A percentile compares a stretch with the other conserved stretches of the same genome.
Evolutionary conservation across 371 early-diverging fungal genomes (phyloP).

Genomic region (Mucor sp.): DNA sequence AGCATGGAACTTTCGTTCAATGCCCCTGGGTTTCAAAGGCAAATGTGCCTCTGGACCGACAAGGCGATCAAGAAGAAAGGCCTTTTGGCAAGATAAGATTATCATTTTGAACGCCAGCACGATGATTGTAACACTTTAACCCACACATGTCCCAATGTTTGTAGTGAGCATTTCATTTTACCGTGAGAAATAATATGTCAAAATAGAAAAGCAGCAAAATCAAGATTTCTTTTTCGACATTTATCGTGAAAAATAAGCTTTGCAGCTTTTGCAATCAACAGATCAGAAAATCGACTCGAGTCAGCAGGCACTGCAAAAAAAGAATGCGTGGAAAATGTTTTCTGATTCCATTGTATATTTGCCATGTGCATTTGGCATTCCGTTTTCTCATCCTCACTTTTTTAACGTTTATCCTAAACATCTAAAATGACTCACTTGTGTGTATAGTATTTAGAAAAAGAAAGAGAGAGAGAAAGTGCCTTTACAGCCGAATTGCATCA

Average conservation of each 20-base stretch:
- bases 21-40: not conserved
- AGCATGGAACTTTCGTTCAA: not conserved
- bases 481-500: not conserved
- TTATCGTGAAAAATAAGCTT: not conserved
- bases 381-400: not conserved
- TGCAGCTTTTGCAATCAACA: not conserved
- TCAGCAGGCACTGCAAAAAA: not conserved
- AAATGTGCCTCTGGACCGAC: not conserved
- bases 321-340: not conserved
- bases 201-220: not conserved
- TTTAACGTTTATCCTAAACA: not conserved
- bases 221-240: not conserved
- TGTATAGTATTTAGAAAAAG: not conserved
- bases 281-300: not conserved
- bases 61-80: not conserved
- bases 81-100: not conserved
- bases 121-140: not conserved
- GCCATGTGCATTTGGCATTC: not conserved
- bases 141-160: not conserved
- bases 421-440: not conserved
- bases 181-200: slow-evolving; percentile 2
- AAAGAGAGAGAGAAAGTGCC: not conserved
- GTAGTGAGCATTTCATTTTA: not conserved
- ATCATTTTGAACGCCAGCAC: not conserved
- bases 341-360: not conserved